Conservation (phyloP, 371 early-diverging fungal genomes). For the Circinella umbellata region DNA sequence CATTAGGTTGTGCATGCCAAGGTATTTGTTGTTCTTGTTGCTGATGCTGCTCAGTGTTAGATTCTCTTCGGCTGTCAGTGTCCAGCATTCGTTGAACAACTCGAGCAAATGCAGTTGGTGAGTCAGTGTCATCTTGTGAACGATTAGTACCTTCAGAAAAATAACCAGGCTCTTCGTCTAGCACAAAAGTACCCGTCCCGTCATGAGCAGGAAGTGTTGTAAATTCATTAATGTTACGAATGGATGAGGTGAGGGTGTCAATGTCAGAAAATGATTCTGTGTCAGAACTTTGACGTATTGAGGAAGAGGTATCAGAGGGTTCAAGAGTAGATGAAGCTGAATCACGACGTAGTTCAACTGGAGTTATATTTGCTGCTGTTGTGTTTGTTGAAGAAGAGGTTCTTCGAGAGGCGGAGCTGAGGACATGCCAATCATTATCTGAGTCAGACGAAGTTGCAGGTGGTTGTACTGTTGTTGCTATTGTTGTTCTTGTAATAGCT, state of each 20-base stretch:
- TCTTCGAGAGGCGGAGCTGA: constrained; percentile 33
- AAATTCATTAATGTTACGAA: constrained; percentile 19
- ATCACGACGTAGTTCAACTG: not conserved
- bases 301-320: constrained; percentile 43
- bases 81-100: constrained; percentile 23
- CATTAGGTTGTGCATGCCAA: constrained; percentile 18
- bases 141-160: constrained; percentile 19
- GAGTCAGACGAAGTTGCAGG: constrained; percentile 34
- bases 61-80: not conserved
- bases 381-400: not conserved
- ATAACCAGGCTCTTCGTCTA: constrained; percentile 21
- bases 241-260: constrained; percentile 20
- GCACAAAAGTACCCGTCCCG: constrained; percentile 49
- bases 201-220: constrained; percentile 48
- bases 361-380: too few species aligned
- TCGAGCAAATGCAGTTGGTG: constrained; percentile 26
- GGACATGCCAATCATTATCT: constrained; percentile 56
- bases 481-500: not conserved
- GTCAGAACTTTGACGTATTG: constrained; percentile 34
- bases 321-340: constrained; percentile 23
- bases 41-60: not conserved
- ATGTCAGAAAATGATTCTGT: constrained; percentile 38
- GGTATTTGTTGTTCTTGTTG: not conserved
- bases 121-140: constrained; percentile 25
- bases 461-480: not conserved